phyloP scores from a whole-genome alignment of 2,329 filamentous ascomycete genomes.

The Cladophialophora yegresii region DNA sequence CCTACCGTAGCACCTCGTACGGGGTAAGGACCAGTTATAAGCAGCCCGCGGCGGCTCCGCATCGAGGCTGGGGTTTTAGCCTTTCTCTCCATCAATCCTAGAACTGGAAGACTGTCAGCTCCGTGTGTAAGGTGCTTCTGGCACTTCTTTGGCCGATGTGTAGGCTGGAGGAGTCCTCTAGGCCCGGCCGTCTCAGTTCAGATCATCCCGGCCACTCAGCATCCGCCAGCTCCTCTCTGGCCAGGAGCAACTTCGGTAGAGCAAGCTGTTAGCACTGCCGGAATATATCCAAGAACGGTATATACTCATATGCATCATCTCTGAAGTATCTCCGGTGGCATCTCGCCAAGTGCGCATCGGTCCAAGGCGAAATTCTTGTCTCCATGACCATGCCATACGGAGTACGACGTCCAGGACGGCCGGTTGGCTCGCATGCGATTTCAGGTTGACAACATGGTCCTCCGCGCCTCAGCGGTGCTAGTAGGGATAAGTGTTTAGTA shows the following conservation, averaged over 20 bases:
- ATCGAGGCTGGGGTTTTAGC: no score
- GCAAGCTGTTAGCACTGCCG: background rate
- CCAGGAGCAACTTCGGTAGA: slow-evolving; percentile 13
- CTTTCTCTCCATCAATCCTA: background rate
- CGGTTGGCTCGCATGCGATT: background rate
- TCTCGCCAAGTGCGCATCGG: background rate
- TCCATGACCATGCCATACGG: background rate
- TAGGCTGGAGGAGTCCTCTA: background rate
- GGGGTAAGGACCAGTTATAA: no score
- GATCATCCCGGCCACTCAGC: background rate
- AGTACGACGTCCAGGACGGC: background rate
- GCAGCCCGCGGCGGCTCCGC: no score
- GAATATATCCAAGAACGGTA: slow-evolving; percentile 1
- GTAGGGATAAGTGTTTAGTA: background rate
- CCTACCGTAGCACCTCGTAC: no score
- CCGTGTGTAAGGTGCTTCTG: background rate
- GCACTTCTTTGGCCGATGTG: background rate
- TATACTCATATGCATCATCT: background rate
- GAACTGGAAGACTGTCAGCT: background rate
- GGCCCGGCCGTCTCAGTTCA: background rate
- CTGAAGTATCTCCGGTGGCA: no score
- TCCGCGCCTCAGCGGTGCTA: background rate
- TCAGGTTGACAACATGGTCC: background rate
- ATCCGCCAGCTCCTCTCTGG: background rate
- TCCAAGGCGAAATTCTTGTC: background rate